A percentile compares a stretch with the other conserved stretches of the same genome.
These are phyloP conservation scores for Penicillium manginii DNA, from an alignment of 495 filamentous ascomycete genomes.

Conservation along the genomic window DNA sequence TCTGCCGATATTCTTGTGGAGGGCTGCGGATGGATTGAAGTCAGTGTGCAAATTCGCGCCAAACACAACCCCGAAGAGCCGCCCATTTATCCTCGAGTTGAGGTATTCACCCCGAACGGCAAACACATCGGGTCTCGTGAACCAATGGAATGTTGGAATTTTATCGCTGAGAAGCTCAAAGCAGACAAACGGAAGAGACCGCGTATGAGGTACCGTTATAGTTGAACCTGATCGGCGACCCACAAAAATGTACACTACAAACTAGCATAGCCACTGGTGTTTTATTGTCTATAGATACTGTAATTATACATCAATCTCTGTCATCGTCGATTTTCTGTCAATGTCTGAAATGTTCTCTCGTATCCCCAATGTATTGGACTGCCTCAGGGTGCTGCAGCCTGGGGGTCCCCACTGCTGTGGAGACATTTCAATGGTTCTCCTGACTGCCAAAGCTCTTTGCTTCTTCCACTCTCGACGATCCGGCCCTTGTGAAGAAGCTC, in stretches of 20 bases:
- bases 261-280: constrained; percentile 41
- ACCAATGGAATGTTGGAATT: constrained; percentile 75
- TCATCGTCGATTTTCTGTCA: background rate
- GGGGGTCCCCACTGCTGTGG: constrained; percentile 7
- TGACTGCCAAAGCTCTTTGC: background rate
- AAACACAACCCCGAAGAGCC: constrained; percentile 32
- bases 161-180: constrained; percentile 39
- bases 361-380: background rate
- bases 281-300: constrained; percentile 14
- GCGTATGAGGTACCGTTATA: constrained; percentile 19
- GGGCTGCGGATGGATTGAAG: constrained; percentile 90
- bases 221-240: constrained; percentile 13
- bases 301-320: constrained; percentile 13
- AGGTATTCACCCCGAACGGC: constrained; percentile 84
- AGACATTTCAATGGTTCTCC: background rate
- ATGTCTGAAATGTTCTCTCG: background rate
- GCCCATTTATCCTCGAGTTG: constrained; percentile 65
- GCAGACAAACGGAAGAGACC: constrained; percentile 38
- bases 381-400: too few species aligned
- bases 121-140: constrained; percentile 67
- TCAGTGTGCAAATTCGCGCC: constrained; percentile 77
- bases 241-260: constrained; percentile 17
- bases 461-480: constrained; percentile 1
- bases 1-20: constrained; percentile 86
- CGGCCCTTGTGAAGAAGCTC: constrained; percentile 1